Evolutionary conservation across 1,139 yeast species (phyloP), one percentile per base, ranked within the genome.

Genomic region (Taphrina wiesneri): DNA sequence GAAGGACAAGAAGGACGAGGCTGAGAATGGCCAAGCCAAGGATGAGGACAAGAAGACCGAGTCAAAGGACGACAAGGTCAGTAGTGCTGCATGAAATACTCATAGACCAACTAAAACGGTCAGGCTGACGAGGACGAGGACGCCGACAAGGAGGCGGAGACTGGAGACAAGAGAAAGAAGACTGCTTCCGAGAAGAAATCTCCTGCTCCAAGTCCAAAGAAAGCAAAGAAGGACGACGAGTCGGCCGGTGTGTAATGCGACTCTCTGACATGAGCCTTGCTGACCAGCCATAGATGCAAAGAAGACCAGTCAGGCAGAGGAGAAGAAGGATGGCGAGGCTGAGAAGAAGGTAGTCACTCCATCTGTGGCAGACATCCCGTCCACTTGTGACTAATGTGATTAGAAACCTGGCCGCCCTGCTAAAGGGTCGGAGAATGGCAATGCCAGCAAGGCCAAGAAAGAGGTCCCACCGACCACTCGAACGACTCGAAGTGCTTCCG

Each of bases 391-490:
- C 43, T 39, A 39, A 45, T 21, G 39, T 11, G 7, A 21, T n/a
- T 17, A 49, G 54, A 49, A 49, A 15, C 54, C 54, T 5, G 54
- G 54, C 13, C 54, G 54, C 9, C 54, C 54, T 15, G 54, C 54
- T 19, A 49, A 49, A 36, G 54, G 54, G 13, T n/a, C 54, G 11
- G 54, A 52, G 45, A 49, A 49, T 26, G 36, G 53, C 34, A 49
- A 49, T 17, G 26, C 25, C 21, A 32, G 17, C 45, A 34, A 34
- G 45, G 28, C 32, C 34, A 36, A 54, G 59, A 54, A 54, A 23
- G 47, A 54, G 9, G 59, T 54, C n/a, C 64, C 64, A 11, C 57
- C 64, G 25, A 60, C 64, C 19, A 60, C 64, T 21, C 43, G 64
- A 26, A 60, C 64, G 30, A 60, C 64, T 13, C 36, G 64, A 26